Conservation (phyloP, 306 rosid genomes). For the Trichosanthes truncata region DNA sequence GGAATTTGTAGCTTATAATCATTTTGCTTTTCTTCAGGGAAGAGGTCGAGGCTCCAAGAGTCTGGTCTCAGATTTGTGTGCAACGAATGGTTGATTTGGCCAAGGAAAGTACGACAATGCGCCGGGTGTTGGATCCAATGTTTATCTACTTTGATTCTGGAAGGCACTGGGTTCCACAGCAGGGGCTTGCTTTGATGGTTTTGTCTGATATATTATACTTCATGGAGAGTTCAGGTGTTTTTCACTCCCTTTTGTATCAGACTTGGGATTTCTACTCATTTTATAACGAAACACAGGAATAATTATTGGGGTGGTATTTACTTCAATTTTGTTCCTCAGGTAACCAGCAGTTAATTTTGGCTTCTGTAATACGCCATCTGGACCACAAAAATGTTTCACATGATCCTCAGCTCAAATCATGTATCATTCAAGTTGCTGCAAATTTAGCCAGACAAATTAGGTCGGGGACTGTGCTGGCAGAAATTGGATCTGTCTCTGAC, state of each 20-base stretch:
- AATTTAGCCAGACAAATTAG: slow-evolving; percentile 72
- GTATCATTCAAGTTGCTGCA: slow-evolving; percentile 65
- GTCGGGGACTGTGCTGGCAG: slow-evolving; percentile 51
- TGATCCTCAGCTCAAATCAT: slow-evolving; percentile 65
- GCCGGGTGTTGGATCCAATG: slow-evolving; percentile 80
- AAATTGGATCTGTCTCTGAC: slow-evolving; percentile 81
- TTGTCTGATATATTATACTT: slow-evolving; percentile 74
- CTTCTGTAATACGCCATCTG: slow-evolving; percentile 72
- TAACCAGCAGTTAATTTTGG: slow-evolving; percentile 64
- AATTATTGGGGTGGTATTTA: not conserved
- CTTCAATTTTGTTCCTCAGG: slow-evolving; percentile 31
- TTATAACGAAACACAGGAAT: not conserved
- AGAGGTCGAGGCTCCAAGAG: slow-evolving; percentile 72
- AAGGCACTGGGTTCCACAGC: slow-evolving; percentile 61
- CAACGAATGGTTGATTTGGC: slow-evolving; percentile 86
- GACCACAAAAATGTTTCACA: slow-evolving; percentile 86
- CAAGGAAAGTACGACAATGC: slow-evolving; percentile 91
- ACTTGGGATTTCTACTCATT: not conserved
- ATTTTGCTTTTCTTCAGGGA: slow-evolving; percentile 39
- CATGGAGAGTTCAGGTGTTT: slow-evolving; percentile 59
- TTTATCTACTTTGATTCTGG: slow-evolving; percentile 75
- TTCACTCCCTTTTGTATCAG: not conserved
- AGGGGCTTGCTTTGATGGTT: slow-evolving; percentile 69
- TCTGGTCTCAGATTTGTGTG: slow-evolving; percentile 86
- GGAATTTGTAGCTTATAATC: not conserved